Conservation (phyloP, 441 rosid species). For the Biscutella laevigata region DNA sequence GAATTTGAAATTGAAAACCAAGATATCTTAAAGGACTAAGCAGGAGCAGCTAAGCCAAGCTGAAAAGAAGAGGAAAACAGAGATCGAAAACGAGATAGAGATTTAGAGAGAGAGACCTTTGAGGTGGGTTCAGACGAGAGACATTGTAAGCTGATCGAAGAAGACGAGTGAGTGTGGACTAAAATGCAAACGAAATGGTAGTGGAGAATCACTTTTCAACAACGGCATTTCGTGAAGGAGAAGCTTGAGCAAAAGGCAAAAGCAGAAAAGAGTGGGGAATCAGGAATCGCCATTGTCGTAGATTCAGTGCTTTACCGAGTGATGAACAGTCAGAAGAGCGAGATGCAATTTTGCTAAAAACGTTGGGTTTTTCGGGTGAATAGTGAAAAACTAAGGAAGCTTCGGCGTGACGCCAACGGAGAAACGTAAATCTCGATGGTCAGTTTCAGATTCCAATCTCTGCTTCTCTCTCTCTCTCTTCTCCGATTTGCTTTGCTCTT, state of each 20-base stretch:
- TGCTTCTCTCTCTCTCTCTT: conserved; percentile 4
- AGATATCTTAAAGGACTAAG: not conserved
- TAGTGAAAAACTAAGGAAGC: conserved; percentile 7
- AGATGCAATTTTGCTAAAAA: conserved; percentile 5
- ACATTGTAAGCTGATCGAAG: conserved; percentile 17
- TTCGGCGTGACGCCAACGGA: conserved; percentile 30
- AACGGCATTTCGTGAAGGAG: conserved; percentile 31
- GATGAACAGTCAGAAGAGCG: conserved; percentile 13
- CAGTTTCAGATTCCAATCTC: conserved; percentile 25
- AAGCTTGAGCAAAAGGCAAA: conserved; percentile 19
- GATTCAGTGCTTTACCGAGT: conserved; percentile 21
- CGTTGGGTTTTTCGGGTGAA: conserved; percentile 16
- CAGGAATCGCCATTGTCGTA: conserved; percentile 26
- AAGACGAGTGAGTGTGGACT: conserved; percentile 19
- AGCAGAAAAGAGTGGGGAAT: conserved; percentile 20
- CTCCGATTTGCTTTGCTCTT: conserved; percentile 23
- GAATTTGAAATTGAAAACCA: not conserved
- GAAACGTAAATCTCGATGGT: conserved; percentile 33
- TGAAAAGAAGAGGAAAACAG: not conserved
- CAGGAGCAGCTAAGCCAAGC: not conserved
- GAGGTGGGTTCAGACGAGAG: conserved; percentile 7
- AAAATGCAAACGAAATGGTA: conserved; percentile 15
- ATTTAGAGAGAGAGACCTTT: conserved; percentile 11
- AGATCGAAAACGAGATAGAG: conserved; percentile 6
- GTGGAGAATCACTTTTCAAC: conserved; percentile 22